A percentile compares a stretch with the other conserved stretches of the same genome.
These are phyloP conservation scores for Eustoma russellianum DNA, from an alignment of 257 asterid species.

Conservation along the genomic window DNA sequence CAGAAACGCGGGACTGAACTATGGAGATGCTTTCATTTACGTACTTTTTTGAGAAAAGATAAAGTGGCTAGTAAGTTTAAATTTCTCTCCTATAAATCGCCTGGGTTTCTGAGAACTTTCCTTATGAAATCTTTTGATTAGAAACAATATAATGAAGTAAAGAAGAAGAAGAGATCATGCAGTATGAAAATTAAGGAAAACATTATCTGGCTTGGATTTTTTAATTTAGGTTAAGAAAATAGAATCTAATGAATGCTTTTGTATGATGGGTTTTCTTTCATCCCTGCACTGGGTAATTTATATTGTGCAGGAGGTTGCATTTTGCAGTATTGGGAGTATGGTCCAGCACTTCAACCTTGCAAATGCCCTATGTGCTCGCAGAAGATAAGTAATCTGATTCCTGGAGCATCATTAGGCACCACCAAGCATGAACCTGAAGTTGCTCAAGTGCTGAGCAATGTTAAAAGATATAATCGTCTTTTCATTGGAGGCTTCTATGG, in stretches of 20 bases:
- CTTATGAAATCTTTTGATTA: no score
- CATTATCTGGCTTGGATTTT: no score
- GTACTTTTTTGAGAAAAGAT: no score
- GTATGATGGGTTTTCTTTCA: background rate
- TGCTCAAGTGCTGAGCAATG: conserved; percentile 34
- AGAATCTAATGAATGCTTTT: conserved; percentile 1
- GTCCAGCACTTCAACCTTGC: conserved; percentile 62
- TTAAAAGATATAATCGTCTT: conserved; percentile 58
- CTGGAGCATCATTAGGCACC: conserved; percentile 48
- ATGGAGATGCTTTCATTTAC: no score
- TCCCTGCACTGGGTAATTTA: background rate
- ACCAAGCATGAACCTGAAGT: conserved; percentile 33
- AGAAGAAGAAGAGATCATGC: no score
- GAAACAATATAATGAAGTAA: no score
- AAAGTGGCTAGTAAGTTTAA: no score
- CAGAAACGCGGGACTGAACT: no score
- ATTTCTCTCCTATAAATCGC: no score
- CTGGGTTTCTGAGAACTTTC: no score
- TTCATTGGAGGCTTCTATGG: conserved; percentile 61
- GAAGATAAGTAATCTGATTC: conserved; percentile 48
- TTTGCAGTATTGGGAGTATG: conserved; percentile 70
- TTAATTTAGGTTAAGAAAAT: no score
- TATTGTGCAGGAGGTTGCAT: conserved; percentile 54
- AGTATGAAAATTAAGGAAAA: background rate
- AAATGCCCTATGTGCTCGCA: conserved; percentile 79